These are phyloP conservation scores for Claviceps digitariae DNA, from an alignment of 2,329 filamentous ascomycete genomes.

Conservation along the genomic window DNA sequence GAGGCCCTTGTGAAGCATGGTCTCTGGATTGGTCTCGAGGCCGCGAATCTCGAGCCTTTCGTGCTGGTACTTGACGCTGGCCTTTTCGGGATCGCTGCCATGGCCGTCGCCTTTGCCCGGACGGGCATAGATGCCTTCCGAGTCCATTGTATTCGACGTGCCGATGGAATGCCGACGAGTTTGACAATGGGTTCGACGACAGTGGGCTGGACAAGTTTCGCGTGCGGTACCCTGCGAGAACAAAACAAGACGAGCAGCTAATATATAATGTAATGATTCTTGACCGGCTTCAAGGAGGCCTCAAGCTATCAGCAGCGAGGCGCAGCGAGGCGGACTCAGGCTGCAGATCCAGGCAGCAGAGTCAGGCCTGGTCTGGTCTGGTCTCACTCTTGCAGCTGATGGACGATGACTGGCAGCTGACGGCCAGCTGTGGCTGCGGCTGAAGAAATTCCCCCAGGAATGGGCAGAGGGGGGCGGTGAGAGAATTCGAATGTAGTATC, in stretches of 20 bases:
- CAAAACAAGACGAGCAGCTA: too few species aligned
- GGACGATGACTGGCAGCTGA: not conserved
- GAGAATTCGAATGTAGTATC: too few species aligned
- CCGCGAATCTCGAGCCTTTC: slow-evolving; percentile 27
- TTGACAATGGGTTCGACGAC: too few species aligned
- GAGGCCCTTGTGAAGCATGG: slow-evolving; percentile 36
- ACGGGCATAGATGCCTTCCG: slow-evolving; percentile 9
- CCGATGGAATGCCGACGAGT: too few species aligned
- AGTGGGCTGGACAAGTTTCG: too few species aligned
- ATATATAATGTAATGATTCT: too few species aligned
- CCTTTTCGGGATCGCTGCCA: slow-evolving; percentile 10
- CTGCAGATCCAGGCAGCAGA: too few species aligned
- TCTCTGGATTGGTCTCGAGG: slow-evolving; percentile 35
- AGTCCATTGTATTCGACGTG: slow-evolving; percentile 1
- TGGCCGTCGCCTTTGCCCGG: slow-evolving; percentile 5
- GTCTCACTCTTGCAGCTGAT: not conserved
- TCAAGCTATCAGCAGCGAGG: not conserved
- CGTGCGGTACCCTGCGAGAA: too few species aligned
- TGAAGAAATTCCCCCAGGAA: not conserved
- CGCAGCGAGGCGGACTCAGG: not conserved
- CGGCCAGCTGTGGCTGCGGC: not conserved
- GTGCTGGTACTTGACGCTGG: slow-evolving; percentile 6
- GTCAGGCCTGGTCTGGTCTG: too few species aligned
- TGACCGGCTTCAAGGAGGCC: too few species aligned
- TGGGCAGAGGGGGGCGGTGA: not conserved